phyloP scores from a whole-genome alignment of 2,329 filamentous ascomycete genomes.

The Beauveria australis region DNA sequence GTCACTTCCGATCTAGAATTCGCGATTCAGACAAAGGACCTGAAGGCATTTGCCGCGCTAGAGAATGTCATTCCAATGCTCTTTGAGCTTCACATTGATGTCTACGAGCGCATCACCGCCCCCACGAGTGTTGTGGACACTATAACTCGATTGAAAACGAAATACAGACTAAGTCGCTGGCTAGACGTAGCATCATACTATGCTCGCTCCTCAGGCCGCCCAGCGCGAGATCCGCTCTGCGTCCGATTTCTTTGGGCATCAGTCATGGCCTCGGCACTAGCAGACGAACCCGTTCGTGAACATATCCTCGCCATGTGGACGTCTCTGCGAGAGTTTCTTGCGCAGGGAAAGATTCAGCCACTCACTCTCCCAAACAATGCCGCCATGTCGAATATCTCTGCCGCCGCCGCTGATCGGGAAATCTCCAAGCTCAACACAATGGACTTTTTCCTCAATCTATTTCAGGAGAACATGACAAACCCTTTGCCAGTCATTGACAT shows the following conservation, averaged over 20 bases:
- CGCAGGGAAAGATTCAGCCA: constrained; percentile 30
- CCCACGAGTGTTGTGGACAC: constrained; percentile 46
- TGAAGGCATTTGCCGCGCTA: constrained; percentile 20
- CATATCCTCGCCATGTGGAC: constrained; percentile 52
- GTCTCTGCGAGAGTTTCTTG: constrained; percentile 45
- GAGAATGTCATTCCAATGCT: constrained; percentile 47
- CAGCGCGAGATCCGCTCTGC: constrained; percentile 30
- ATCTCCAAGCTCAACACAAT: constrained; percentile 89
- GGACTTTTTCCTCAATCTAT: constrained; percentile 90
- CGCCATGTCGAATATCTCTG: constrained; percentile 79
- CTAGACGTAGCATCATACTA: constrained; percentile 40
- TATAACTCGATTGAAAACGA: constrained; percentile 39
- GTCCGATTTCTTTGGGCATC: constrained; percentile 52
- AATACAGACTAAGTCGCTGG: constrained; percentile 43
- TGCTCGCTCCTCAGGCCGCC: constrained; percentile 28
- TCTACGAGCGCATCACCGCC: constrained; percentile 51
- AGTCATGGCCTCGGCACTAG: constrained; percentile 44
- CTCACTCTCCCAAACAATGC: constrained; percentile 73
- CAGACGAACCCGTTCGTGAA: constrained; percentile 45
- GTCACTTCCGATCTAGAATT: constrained; percentile 35
- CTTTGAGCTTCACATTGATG: constrained; percentile 54
- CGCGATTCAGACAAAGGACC: neutral
- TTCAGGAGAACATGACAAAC: constrained; percentile 73
- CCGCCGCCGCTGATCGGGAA: constrained; percentile 77
- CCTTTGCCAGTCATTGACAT: constrained; percentile 82